A percentile compares a stretch with the other conserved stretches of the same genome.
Evolutionary conservation across 495 filamentous ascomycete genomes (phyloP).

Genomic region (Aspergillus conjunctus): DNA sequence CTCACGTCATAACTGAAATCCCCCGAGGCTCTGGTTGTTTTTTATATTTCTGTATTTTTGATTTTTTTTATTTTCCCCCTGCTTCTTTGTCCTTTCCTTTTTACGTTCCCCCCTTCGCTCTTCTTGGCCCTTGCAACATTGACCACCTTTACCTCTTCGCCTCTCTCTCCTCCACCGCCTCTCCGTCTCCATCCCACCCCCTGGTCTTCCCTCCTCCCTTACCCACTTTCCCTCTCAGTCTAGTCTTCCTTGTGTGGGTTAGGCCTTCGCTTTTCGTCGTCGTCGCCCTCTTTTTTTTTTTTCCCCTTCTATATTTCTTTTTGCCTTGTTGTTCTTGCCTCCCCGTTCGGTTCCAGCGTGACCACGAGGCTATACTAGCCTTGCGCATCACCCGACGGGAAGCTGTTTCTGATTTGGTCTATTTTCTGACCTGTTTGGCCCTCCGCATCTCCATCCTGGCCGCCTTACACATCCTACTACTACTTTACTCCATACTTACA

Average conservation of each 20-base stretch:
- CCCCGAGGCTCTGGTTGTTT: constrained; percentile 32
- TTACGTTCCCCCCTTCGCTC: constrained; percentile 13
- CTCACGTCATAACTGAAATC: constrained; percentile 42
- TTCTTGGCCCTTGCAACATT: constrained; percentile 34
- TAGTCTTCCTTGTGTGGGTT: constrained; percentile 21
- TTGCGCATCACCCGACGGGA: constrained; percentile 37
- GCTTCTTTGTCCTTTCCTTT: constrained; percentile 21
- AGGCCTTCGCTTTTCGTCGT: constrained; percentile 11
- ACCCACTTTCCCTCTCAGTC: constrained; percentile 20
- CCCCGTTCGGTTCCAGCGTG: constrained; percentile 26
- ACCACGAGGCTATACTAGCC: constrained; percentile 38
- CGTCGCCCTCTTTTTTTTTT: constrained; percentile 2
- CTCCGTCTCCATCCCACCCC: constrained; percentile 29
- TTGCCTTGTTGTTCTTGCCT: not conserved
- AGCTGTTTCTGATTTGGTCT: constrained; percentile 33
- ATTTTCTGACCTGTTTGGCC: constrained; percentile 28
- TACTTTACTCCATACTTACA: constrained; percentile 2
- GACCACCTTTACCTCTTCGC: constrained; percentile 32
- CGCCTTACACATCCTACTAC: constrained; percentile 22
- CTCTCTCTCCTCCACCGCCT: constrained; percentile 24
- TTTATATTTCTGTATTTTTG: constrained; percentile 23
- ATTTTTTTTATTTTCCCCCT: constrained; percentile 18
- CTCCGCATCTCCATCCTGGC: constrained; percentile 29
- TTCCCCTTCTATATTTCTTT: not conserved
- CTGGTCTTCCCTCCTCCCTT: constrained; percentile 27